Conservation (phyloP, 345 rosid genomes). For the Laguncularia racemosa region DNA sequence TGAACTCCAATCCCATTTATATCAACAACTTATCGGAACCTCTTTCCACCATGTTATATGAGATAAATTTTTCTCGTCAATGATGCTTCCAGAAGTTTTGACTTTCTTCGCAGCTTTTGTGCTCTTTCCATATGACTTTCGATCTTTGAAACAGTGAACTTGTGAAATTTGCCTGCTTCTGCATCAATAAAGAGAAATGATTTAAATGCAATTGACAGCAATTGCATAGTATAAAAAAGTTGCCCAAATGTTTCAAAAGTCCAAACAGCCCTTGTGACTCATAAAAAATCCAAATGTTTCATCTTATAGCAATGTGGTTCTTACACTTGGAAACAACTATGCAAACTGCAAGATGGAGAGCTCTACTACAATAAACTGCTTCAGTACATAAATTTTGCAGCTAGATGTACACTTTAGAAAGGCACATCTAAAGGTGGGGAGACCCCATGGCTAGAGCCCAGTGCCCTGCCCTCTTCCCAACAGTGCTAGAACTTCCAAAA, state of each 20-base stretch:
- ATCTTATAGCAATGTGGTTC: not conserved
- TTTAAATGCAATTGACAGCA: not conserved
- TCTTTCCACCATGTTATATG: slow-evolving; percentile 90
- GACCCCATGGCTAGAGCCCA: too few species aligned
- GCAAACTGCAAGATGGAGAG: too few species aligned
- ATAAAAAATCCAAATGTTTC: not conserved
- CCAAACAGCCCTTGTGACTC: too few species aligned
- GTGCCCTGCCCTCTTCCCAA: too few species aligned
- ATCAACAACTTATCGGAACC: slow-evolving; percentile 24
- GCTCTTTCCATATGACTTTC: slow-evolving; percentile 33
- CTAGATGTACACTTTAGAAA: too few species aligned
- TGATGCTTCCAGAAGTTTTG: slow-evolving; percentile 29
- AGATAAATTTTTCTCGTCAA: slow-evolving; percentile 58
- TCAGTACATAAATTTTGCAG: too few species aligned
- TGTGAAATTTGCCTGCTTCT: slow-evolving; percentile 28
- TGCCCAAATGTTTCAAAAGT: not conserved
- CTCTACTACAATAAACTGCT: too few species aligned
- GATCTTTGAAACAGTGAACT: slow-evolving; percentile 40
- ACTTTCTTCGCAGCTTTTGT: slow-evolving; percentile 42
- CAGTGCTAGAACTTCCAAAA: too few species aligned
- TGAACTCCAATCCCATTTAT: too few species aligned
- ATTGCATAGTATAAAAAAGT: not conserved
- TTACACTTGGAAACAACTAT: too few species aligned
- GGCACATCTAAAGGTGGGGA: too few species aligned
- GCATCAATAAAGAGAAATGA: slow-evolving; percentile 10